A percentile compares a stretch with the other conserved stretches of the same genome.
These are phyloP conservation scores for Miscanthus sacchariflorus DNA, from an alignment of 202 grass and related monocot species.

Conservation along the genomic window DNA sequence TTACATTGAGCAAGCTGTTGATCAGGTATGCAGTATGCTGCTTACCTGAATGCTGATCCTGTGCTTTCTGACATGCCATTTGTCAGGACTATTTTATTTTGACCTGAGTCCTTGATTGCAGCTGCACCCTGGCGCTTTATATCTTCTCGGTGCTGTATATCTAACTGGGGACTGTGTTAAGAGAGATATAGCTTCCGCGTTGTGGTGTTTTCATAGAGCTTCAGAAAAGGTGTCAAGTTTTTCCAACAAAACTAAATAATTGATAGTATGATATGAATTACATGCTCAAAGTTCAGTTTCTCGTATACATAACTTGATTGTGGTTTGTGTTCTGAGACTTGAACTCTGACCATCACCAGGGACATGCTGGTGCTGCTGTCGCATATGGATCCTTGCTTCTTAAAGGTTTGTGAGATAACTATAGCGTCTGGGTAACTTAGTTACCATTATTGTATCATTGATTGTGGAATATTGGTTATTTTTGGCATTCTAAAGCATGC, in stretches of 20 bases:
- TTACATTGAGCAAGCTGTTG: constrained; percentile 95
- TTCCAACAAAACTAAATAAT: not conserved
- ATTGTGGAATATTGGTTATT: constrained; percentile 2
- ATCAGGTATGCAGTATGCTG: constrained; percentile 75
- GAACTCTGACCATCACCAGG: constrained; percentile 53
- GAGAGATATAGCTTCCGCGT: constrained; percentile 85
- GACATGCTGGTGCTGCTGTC: constrained; percentile 93
- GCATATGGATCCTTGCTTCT: constrained; percentile 95
- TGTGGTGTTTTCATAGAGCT: constrained; percentile 97
- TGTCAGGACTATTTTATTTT: constrained; percentile 19
- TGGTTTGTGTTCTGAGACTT: constrained; percentile 44
- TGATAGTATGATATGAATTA: constrained; percentile 18
- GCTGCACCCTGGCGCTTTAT: constrained; percentile 93
- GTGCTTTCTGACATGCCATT: constrained; percentile 23
- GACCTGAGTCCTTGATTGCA: constrained; percentile 50
- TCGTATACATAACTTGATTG: constrained; percentile 17
- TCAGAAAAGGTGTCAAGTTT: constrained; percentile 75
- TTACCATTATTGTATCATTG: not conserved
- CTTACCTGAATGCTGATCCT: constrained; percentile 22
- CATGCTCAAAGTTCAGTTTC: constrained; percentile 16
- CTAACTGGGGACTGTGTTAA: constrained; percentile 92
- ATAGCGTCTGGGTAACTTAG: constrained; percentile 38
- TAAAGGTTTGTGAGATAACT: constrained; percentile 64
- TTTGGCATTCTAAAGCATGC: not conserved
- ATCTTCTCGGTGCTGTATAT: constrained; percentile 95